Evolutionary conservation across 345 rosid species (phyloP).

Genomic region (Cardamine resedifolia): DNA sequence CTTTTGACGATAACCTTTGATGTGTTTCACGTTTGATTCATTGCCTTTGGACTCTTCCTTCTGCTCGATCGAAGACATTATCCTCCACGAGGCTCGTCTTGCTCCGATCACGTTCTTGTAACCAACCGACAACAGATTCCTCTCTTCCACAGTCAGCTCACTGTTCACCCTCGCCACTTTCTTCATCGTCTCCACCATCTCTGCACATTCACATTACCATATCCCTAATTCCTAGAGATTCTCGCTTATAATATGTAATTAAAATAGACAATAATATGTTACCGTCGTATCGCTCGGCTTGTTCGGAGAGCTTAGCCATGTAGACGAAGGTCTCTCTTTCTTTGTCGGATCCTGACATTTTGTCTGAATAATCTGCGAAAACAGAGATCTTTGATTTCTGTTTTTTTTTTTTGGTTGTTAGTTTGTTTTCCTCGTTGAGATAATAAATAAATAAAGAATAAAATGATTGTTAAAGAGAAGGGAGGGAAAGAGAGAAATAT

Average conservation of each 20-base stretch:
- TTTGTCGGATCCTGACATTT: conserved; percentile 59
- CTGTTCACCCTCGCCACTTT: conserved; percentile 71
- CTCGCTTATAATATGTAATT: not conserved
- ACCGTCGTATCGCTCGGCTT: conserved; percentile 97
- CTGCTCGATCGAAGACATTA: conserved; percentile 97
- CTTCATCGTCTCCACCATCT: conserved; percentile 98
- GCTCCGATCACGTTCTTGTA: conserved; percentile 93
- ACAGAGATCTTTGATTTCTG: conserved; percentile 5
- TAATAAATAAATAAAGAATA: not conserved
- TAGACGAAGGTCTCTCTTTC: conserved; percentile 82
- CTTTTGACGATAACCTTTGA: conserved; percentile 79
- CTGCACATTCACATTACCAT: conserved; percentile 38
- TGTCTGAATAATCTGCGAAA: conserved; percentile 26
- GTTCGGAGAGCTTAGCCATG: conserved; percentile 94
- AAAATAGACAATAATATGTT: not conserved
- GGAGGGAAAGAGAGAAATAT: conserved; percentile 20
- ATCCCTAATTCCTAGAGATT: not conserved
- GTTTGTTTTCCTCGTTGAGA: not conserved
- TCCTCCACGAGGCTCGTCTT: conserved; percentile 93
- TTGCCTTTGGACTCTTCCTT: conserved; percentile 94
- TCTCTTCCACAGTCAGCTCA: conserved; percentile 94
- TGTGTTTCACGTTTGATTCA: conserved; percentile 77
- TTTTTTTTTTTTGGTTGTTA: not conserved
- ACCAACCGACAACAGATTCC: conserved; percentile 94
- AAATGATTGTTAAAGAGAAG: conserved; percentile 14